Conservation (phyloP, 768 basidiomycete genomes). For the Boletus rex-veris region DNA sequence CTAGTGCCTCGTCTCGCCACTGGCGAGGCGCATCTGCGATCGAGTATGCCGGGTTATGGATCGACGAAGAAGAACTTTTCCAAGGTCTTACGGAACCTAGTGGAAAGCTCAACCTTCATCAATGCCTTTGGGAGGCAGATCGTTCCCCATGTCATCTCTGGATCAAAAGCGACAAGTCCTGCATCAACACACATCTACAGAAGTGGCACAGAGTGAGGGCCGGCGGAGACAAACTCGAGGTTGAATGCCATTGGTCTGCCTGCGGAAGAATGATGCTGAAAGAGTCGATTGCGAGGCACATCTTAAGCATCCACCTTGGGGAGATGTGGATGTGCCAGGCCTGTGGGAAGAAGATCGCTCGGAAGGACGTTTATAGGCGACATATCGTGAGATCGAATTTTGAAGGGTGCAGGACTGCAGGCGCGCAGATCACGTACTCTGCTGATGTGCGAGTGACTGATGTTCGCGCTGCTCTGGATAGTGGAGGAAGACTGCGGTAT, state of each 20-base stretch:
- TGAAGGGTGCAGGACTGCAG: conserved; percentile 2
- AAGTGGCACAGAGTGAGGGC: conserved; percentile 13
- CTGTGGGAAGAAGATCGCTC: conserved; percentile 9
- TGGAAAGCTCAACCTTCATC: conserved; percentile 4
- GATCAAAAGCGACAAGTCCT: conserved; percentile 16
- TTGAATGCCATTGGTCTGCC: conserved; percentile 4
- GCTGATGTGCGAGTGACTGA: conserved; percentile 1
- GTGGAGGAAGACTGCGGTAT: conserved; percentile 1
- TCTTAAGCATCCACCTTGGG: conserved; percentile 12
- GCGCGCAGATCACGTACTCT: conserved; percentile 10
- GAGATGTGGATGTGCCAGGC: conserved; percentile 13
- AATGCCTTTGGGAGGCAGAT: conserved; percentile 14
- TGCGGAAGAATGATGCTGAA: conserved; percentile 16
- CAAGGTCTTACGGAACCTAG: neutral
- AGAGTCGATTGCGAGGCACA: conserved; percentile 19
- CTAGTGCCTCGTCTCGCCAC: neutral
- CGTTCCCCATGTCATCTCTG: conserved; percentile 10
- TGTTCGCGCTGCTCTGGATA: conserved; percentile 1
- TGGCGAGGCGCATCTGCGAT: conserved; percentile 1
- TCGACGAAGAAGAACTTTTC: conserved; percentile 14
- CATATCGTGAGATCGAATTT: neutral
- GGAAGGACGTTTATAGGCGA: conserved; percentile 6
- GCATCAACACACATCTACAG: conserved; percentile 12
- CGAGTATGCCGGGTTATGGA: conserved; percentile 3
- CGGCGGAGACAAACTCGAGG: conserved; percentile 5